Percentiles rank a stretch among this genome's conserved stretches.
These are phyloP conservation scores for Penicillium alfredii DNA, from an alignment of 495 filamentous ascomycete genomes.

Conservation along the genomic window DNA sequence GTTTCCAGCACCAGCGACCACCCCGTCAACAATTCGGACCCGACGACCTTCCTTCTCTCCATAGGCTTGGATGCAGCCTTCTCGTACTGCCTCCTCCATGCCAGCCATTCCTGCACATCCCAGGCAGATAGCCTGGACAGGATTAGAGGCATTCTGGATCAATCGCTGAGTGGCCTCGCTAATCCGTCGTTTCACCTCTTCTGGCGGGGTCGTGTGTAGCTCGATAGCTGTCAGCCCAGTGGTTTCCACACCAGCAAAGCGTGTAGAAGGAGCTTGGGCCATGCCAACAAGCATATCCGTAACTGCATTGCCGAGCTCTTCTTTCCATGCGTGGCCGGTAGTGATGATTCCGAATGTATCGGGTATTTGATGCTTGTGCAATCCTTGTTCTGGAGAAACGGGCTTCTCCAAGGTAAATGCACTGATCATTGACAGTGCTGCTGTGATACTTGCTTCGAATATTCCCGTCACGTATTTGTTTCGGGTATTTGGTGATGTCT, in stretches of 20 bases:
- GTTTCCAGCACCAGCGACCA: slow-evolving; percentile 67
- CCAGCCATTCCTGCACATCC: slow-evolving; percentile 93
- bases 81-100: slow-evolving; percentile 71
- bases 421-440: slow-evolving; percentile 46
- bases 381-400: slow-evolving; percentile 18
- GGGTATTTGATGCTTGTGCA: slow-evolving; percentile 28
- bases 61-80: slow-evolving; percentile 57
- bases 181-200: slow-evolving; percentile 61
- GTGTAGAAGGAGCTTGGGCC: slow-evolving; percentile 18
- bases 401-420: slow-evolving; percentile 25
- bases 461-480: slow-evolving; percentile 70
- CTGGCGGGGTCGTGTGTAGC: slow-evolving; percentile 62
- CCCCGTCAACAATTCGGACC: slow-evolving; percentile 77
- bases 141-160: slow-evolving; percentile 41
- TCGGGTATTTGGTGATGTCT: slow-evolving; percentile 8
- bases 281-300: slow-evolving; percentile 36
- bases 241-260: slow-evolving; percentile 75
- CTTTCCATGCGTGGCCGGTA: slow-evolving; percentile 79
- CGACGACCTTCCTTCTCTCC: slow-evolving; percentile 52
- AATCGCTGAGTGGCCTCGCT: slow-evolving; percentile 62
- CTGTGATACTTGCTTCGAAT: slow-evolving; percentile 70
- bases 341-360: slow-evolving; percentile 82
- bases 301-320: slow-evolving; percentile 60
- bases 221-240: slow-evolving; percentile 79
- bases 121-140: slow-evolving; percentile 51